Evolutionary conservation across 1,284 basidiomycete genomes (phyloP).

Genomic region (Cryptococcus depauperatus): DNA sequence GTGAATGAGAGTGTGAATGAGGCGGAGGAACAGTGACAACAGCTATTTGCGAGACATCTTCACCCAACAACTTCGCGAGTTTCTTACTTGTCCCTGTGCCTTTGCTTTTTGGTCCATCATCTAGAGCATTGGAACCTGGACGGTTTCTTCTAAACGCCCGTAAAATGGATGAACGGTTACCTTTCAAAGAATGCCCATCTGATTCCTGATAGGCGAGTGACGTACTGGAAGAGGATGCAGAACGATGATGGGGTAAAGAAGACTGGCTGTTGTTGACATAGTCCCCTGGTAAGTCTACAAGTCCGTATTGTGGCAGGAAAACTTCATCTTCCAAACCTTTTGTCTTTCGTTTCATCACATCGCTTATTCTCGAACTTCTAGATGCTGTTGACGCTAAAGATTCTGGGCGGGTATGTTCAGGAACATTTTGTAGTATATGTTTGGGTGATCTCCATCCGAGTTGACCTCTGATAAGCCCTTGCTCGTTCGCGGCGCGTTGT

Average conservation of each 20-base stretch:
- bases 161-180: slow-evolving; percentile 31
- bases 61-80: slow-evolving; percentile 66
- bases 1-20: slow-evolving; percentile 12
- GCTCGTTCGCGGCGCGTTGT: slow-evolving; percentile 24
- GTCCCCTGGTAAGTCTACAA: slow-evolving; percentile 8
- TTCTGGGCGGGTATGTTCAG: slow-evolving; percentile 1
- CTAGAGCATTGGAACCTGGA: slow-evolving; percentile 26
- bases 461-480: slow-evolving; percentile 23
- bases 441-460: slow-evolving; percentile 22
- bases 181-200: slow-evolving; percentile 24
- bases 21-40: slow-evolving; percentile 49
- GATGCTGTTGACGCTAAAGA: slow-evolving; percentile 5
- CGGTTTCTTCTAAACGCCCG: slow-evolving; percentile 26
- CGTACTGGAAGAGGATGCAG: slow-evolving; percentile 24
- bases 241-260: background rate
- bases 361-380: slow-evolving; percentile 5
- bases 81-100: slow-evolving; percentile 47
- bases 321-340: slow-evolving; percentile 38
- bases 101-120: slow-evolving; percentile 1
- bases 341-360: slow-evolving; percentile 6
- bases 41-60: slow-evolving; percentile 47
- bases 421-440: slow-evolving; percentile 1
- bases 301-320: slow-evolving; percentile 19
- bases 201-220: slow-evolving; percentile 31
- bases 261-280: slow-evolving; percentile 2